A percentile compares a stretch with the other conserved stretches of the same genome.
Conservation (phyloP, 148 eudicot species). For the Chenopodium quinoa region DNA sequence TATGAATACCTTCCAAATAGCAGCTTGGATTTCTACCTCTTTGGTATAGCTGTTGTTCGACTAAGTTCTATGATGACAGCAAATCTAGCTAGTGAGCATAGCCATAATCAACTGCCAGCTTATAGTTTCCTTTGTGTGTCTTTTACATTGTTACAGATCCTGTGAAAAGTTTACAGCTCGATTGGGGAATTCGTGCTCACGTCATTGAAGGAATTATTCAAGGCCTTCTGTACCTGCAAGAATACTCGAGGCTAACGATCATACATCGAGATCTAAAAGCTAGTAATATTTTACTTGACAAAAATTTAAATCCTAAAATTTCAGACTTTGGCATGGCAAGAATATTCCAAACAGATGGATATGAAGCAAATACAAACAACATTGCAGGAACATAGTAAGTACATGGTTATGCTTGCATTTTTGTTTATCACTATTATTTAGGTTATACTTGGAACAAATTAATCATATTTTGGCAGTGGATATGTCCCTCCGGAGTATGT, state of each 20-base stretch:
- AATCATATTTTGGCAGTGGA: constrained; percentile 29
- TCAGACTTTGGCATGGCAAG: constrained; percentile 50
- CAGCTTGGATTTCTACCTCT: constrained; percentile 45
- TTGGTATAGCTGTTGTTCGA: constrained; percentile 22
- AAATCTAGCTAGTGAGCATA: neutral
- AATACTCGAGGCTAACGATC: constrained; percentile 41
- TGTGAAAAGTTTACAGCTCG: constrained; percentile 19
- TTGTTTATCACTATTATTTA: neutral
- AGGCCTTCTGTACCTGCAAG: constrained; percentile 51
- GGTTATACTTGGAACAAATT: neutral
- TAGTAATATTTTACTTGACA: constrained; percentile 39
- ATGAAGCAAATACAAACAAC: constrained; percentile 38
- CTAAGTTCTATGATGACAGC: neutral
- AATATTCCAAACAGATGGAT: constrained; percentile 37
- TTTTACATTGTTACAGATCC: constrained; percentile 27
- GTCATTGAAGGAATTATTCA: constrained; percentile 45
- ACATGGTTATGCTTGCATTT: neutral
- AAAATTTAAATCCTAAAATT: constrained; percentile 36
- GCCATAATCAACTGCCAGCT: no score
- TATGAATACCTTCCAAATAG: constrained; percentile 45
- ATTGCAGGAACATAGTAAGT: constrained; percentile 51
- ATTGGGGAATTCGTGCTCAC: constrained; percentile 38
- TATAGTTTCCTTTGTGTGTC: neutral
- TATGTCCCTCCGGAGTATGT: constrained; percentile 45
- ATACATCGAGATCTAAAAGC: constrained; percentile 43